These are phyloP conservation scores for Colletotrichum zoysiae DNA, from an alignment of 2,329 filamentous ascomycete genomes.

Conservation along the genomic window DNA sequence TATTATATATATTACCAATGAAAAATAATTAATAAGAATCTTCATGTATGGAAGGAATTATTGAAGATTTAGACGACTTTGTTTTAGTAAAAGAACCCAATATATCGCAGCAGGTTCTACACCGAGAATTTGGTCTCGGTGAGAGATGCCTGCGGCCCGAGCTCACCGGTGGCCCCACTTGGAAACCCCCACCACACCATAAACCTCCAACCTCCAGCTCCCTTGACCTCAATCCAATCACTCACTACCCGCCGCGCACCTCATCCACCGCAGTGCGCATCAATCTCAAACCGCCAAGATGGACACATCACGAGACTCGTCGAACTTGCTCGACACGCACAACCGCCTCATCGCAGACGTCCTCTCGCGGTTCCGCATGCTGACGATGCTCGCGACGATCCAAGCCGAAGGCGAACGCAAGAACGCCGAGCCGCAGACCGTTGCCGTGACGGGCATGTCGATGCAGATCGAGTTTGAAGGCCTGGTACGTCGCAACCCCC, in stretches of 20 bases:
- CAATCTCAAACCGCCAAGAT: conserved; percentile 1
- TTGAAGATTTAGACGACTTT: no score
- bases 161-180: conserved; percentile 23
- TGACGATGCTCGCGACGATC: conserved; percentile 59
- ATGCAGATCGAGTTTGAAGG: conserved; percentile 62
- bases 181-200: not conserved
- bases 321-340: conserved; percentile 52
- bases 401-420: conserved; percentile 54
- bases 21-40: rapidly evolving
- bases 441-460: conserved; percentile 58
- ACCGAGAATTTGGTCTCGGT: not conserved
- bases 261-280: not conserved
- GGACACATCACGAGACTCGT: conserved; percentile 40
- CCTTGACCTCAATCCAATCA: not conserved
- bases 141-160: not conserved
- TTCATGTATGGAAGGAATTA: no score
- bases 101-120: not conserved
- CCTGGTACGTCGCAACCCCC: conserved; percentile 46
- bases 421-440: conserved; percentile 56
- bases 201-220: conserved; percentile 1
- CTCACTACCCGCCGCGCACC: not conserved
- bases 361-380: conserved; percentile 58
- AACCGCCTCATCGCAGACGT: conserved; percentile 60
- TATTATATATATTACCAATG: no score
- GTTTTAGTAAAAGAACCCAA: no score